These are phyloP conservation scores for Comarum palustre DNA, from an alignment of 306 rosid species.

Conservation along the genomic window DNA sequence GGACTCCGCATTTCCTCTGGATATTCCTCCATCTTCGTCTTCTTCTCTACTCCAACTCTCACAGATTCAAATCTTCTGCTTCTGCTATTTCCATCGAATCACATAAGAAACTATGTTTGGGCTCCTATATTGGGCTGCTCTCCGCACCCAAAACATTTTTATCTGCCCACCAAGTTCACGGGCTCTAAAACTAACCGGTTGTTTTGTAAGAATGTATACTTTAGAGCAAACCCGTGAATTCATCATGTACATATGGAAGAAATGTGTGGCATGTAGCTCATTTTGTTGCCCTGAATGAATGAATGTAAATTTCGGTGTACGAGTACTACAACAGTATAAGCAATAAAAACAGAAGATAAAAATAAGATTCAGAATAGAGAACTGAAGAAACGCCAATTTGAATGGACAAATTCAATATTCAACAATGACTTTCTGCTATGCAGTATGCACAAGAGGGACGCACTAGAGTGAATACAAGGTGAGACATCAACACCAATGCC, in stretches of 20 bases:
- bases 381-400: slow-evolving; percentile 7
- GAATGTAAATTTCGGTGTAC: background rate
- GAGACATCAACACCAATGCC: slow-evolving; percentile 13
- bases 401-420: slow-evolving; percentile 14
- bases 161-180: too few species aligned
- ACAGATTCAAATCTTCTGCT: slow-evolving; percentile 1
- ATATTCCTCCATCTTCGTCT: slow-evolving; percentile 64
- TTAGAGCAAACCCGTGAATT: too few species aligned
- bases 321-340: background rate
- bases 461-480: slow-evolving; percentile 5
- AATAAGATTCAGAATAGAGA: background rate
- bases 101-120: background rate
- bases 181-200: too few species aligned
- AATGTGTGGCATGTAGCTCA: background rate
- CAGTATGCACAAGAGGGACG: slow-evolving; percentile 11
- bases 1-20: slow-evolving; percentile 93
- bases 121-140: background rate
- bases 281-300: background rate
- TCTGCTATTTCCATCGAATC: background rate
- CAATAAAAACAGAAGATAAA: background rate
- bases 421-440: slow-evolving; percentile 18
- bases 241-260: background rate
- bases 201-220: too few species aligned
- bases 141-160: too few species aligned
- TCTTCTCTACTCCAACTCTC: slow-evolving; percentile 1